phyloP scores from a whole-genome alignment of 441 rosid genomes.

The Breynia disticha region DNA sequence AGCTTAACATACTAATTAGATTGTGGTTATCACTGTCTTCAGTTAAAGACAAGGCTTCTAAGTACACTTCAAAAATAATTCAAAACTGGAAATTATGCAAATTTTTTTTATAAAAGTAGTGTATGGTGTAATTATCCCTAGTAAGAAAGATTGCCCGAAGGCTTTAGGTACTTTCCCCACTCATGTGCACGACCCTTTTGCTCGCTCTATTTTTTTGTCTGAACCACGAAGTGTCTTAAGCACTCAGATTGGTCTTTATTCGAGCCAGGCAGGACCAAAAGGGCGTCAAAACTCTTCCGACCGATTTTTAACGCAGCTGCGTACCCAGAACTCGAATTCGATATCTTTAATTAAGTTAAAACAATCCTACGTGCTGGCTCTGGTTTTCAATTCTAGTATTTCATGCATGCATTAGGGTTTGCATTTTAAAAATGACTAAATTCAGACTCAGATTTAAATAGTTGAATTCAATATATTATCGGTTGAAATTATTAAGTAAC shows the following conservation, averaged over 20 bases:
- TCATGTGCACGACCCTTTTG: conserved; percentile 19
- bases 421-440: conserved; percentile 7
- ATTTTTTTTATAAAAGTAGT: no score
- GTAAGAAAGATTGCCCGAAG: conserved; percentile 14
- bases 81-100: no score
- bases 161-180: conserved; percentile 17
- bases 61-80: not conserved
- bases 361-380: no score
- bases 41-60: conserved; percentile 14
- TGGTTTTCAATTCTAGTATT: not conserved
- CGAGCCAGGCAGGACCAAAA: no score
- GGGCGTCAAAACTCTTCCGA: no score
- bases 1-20: not conserved
- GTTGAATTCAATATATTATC: not conserved
- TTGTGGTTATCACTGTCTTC: conserved; percentile 19
- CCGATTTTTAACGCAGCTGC: no score
- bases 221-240: no score
- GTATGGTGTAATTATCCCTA: no score
- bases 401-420: conserved; percentile 10
- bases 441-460: not conserved
- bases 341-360: no score
- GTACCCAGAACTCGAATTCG: no score
- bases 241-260: no score
- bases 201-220: not conserved
- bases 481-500: not conserved